Conservation (phyloP, 1,139 yeast genomes). For the Debaryomyces psychrophilus region DNA sequence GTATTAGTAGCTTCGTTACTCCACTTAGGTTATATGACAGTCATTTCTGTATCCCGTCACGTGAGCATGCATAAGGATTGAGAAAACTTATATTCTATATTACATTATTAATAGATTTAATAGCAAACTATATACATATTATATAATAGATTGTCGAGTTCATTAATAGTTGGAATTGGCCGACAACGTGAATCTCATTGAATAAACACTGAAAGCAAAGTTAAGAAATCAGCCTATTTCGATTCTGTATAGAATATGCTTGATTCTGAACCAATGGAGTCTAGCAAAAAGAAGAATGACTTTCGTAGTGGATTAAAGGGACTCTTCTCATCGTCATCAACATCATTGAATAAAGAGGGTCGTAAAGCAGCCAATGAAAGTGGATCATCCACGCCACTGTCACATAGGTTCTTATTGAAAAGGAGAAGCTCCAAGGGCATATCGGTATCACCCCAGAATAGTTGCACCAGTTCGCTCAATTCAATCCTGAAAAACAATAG, state of each 20-base stretch:
- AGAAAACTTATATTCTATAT: background rate
- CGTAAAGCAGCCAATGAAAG: slow-evolving; percentile 2
- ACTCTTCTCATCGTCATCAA: slow-evolving; percentile 12
- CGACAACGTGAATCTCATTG: background rate
- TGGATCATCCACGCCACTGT: slow-evolving; percentile 8
- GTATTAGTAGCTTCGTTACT: background rate
- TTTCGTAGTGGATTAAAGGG: slow-evolving; percentile 10
- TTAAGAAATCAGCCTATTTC: background rate
- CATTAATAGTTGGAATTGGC: background rate
- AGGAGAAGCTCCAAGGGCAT: slow-evolving; percentile 18
- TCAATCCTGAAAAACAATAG: slow-evolving; percentile 16
- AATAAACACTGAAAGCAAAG: background rate
- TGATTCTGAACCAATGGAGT: slow-evolving; percentile 1
- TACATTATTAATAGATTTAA: background rate
- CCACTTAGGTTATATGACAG: background rate
- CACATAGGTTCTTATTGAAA: slow-evolving; percentile 24
- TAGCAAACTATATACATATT: background rate
- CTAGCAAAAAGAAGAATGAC: background rate
- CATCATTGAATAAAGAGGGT: slow-evolving; percentile 5
- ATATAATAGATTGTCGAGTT: background rate
- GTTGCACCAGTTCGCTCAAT: slow-evolving; percentile 18
- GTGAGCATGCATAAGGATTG: background rate
- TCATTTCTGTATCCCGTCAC: background rate
- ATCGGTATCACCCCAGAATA: slow-evolving; percentile 22
- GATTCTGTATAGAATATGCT: background rate